These are phyloP conservation scores for Clavispora fructus DNA, from an alignment of 805 yeast species.

Conservation along the genomic window DNA sequence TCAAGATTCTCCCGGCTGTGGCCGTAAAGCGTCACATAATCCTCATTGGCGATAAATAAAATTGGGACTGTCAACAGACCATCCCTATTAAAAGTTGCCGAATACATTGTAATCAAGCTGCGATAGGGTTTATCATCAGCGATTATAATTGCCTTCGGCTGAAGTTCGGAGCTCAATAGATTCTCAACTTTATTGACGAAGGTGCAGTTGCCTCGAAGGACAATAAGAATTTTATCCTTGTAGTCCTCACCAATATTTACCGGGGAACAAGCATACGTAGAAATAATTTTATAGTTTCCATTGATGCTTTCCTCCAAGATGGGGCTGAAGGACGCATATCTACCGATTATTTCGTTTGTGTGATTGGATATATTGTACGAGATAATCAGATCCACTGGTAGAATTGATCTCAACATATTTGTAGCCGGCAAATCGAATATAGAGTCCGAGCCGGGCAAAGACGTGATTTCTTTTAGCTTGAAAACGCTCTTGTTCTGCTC, in stretches of 20 bases:
- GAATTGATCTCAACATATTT: constrained; percentile 32
- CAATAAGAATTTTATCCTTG: constrained; percentile 19
- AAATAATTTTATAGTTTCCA: constrained; percentile 23
- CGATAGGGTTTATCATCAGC: constrained; percentile 47
- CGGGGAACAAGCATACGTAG: constrained; percentile 25
- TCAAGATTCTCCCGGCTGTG: constrained; percentile 4
- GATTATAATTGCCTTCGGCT: constrained; percentile 48
- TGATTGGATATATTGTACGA: constrained; percentile 23
- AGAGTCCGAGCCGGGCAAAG: not conserved
- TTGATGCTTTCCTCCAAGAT: constrained; percentile 21
- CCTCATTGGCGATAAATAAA: constrained; percentile 45
- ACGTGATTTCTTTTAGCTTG: not conserved
- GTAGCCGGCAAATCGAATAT: constrained; percentile 8
- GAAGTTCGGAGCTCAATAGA: constrained; percentile 27
- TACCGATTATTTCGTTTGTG: constrained; percentile 20
- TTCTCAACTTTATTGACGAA: constrained; percentile 48
- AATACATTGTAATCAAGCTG: constrained; percentile 52
- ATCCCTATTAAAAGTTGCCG: constrained; percentile 39
- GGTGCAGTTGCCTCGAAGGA: constrained; percentile 47
- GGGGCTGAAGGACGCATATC: constrained; percentile 41
- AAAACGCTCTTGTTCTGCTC: not conserved
- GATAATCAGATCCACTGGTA: constrained; percentile 37
- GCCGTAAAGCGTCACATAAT: constrained; percentile 22
- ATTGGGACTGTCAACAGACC: constrained; percentile 40
- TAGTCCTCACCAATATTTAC: constrained; percentile 9